Base-by-base conservation (phyloP, 352 stramenopile genomes). In the Thraustotheca clavata region DNA sequence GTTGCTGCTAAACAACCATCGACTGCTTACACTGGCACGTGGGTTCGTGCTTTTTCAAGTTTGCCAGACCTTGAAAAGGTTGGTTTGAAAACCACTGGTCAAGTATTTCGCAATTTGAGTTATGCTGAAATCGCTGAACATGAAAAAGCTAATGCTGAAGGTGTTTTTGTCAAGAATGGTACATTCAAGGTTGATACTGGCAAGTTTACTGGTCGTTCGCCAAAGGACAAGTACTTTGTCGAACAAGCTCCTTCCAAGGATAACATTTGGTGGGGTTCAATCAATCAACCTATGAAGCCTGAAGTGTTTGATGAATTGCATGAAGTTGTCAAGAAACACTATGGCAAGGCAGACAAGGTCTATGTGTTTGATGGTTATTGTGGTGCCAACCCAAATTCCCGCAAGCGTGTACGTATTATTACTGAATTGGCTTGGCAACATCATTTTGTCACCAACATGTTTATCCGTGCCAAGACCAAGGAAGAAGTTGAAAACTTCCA, bases 171-270 rank as follows among this genome's bases (percentile, higher is more conserved):
- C 49, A 91, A 88, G 50, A 91, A 93, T 38, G 89, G 94, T 69
- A 98, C 95, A 49, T 98, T 98, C 74, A 89, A 87, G 31, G 96
- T 99, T 49, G 95, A 98, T 75, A 99, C 96, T 50, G 96, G 96
- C 67, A 98, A 98, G 74, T 99, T 98, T 80, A 99, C 96, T 20
- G 96, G 96, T 66, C 91, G 96, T 54, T 98, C 92, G 70, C 96
- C 96, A 59, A 98, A 98, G 80, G 96, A 99, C 83, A 98, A 98
- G 79, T 99, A 91, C 79, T 91, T 98, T 60, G 96, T 99, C 24
- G 83, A 97, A 69, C 92, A 98, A 73, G 72, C 71, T 38, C 86
- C 86, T 27, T 94, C 80, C 48, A 96, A 84, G 49, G 85, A 96
- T 65, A 94, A 98, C 74, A 94, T 99, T 68, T 97, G 97, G 82